phyloP scores from a whole-genome alignment of 345 rosid genomes.

The Lepidium africanum region DNA sequence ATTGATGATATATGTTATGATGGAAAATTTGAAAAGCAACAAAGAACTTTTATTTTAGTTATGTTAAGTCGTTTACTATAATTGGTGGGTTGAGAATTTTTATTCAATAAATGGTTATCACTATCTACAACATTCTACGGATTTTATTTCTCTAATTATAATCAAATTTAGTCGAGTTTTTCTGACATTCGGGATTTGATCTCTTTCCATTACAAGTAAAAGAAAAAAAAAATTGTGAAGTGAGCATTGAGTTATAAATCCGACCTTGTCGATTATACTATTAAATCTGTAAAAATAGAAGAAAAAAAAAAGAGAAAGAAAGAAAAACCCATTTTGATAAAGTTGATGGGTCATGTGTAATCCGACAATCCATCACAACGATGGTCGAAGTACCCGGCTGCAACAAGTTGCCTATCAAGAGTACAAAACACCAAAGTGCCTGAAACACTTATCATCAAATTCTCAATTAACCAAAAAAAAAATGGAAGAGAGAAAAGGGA shows the following conservation, averaged over 20 bases:
- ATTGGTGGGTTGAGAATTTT: background rate
- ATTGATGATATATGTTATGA: background rate
- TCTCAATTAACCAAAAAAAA: background rate
- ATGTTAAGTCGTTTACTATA: background rate
- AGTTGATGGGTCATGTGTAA: background rate
- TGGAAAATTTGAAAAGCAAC: background rate
- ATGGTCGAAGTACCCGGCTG: background rate
- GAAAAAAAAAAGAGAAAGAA: too few relatives aligned
- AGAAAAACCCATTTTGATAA: too few relatives aligned
- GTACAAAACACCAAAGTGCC: background rate
- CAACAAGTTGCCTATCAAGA: background rate
- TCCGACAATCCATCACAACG: background rate
- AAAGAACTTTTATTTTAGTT: background rate
- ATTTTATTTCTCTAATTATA: too few relatives aligned
- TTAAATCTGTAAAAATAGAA: too few relatives aligned
- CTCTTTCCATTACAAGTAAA: too few relatives aligned
- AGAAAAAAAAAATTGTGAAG: too few relatives aligned
- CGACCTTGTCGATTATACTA: too few relatives aligned
- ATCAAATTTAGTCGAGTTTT: too few relatives aligned
- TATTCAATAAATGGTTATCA: too few relatives aligned
- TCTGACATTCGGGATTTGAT: too few relatives aligned
- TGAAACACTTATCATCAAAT: background rate
- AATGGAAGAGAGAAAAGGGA: constrained; percentile 20
- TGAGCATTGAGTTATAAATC: too few relatives aligned
- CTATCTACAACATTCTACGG: too few relatives aligned